Base-by-base conservation (phyloP, 176 grass and related monocot species). In the Oryza australiensis region DNA sequence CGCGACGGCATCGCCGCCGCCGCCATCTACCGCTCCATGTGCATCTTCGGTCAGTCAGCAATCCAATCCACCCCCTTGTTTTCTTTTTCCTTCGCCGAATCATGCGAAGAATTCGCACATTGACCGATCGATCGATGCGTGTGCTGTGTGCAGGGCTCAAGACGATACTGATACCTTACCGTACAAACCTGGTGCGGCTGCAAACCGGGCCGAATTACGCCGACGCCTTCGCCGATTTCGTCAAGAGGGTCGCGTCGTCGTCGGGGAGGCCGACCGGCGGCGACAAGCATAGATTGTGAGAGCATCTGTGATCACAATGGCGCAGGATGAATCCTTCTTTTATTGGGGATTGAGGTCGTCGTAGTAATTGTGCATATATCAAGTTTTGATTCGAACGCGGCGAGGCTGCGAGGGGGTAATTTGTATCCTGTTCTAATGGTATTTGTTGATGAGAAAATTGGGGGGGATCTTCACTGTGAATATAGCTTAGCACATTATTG, bases 151-250 rank as follows among this genome's bases (percentile, higher is more conserved):
- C 88, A 99, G 96, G 96, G 62, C 87, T 99, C 68, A 95, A 90
- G 85, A 73, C 69, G 76, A 91, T 95, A 70, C 87, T 99, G 59
- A 99, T 92, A 80, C 96, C 96, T 0, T 96, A 99, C 85, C 77
- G 96, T 73, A 95, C 89, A 13, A 90, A 95, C 80, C 81, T 99
- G 32, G 93, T 99, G 85, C 64, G 82, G 74, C 74, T 99, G 75
- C 91, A 99, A 34, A 83, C 77, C 24, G 87, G 89, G 7, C 87
- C 93, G 3, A 90, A 92, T 20, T 80, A 92, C 13, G 67, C 69
- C 14, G 90, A 90, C 41, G 74, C 42, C 6, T 83, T 91, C 12
- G 85, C 85, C 62, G 92, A 95, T 80, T 88, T 94, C 5, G 57
- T 92, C 24, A 91, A 90, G 66, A 95, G 90, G 82, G 74, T 90